A percentile compares a stretch with the other conserved stretches of the same genome.
Evolutionary conservation across 805 yeast genomes (phyloP).

Genomic region (Metschnikowia hibisci): DNA sequence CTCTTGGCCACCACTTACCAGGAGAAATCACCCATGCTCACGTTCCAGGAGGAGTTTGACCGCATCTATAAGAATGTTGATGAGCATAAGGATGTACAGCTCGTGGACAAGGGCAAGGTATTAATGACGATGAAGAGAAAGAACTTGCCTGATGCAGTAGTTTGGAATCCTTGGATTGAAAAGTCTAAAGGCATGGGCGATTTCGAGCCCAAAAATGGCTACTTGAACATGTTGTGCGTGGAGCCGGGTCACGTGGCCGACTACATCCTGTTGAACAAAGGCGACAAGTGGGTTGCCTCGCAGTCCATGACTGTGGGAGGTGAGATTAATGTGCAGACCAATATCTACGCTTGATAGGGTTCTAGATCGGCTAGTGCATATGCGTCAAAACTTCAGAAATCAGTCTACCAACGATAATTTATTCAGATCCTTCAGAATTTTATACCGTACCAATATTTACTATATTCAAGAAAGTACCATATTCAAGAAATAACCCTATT

Average conservation of each 20-base stretch:
- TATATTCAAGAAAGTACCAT: no score
- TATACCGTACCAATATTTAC: no score
- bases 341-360: conserved; percentile 25
- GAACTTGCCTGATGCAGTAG: conserved; percentile 70
- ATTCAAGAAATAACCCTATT: no score
- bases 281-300: conserved; percentile 69
- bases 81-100: conserved; percentile 53
- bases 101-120: conserved; percentile 68
- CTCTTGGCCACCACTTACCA: conserved; percentile 55
- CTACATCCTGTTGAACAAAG: conserved; percentile 61
- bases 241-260: conserved; percentile 89
- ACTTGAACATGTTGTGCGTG: conserved; percentile 82
- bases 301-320: conserved; percentile 60
- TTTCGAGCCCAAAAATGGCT: conserved; percentile 83
- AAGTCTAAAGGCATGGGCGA: conserved; percentile 83
- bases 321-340: conserved; percentile 57
- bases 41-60: conserved; percentile 77
- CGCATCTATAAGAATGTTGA: conserved; percentile 70
- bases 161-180: conserved; percentile 96
- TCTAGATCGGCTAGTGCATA: neutral
- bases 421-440: no score
- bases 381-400: no score
- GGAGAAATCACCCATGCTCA: conserved; percentile 72
- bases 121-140: conserved; percentile 61
- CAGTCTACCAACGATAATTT: no score